Conservation (phyloP, 257 asterid genomes). For the Datura wrightii region DNA sequence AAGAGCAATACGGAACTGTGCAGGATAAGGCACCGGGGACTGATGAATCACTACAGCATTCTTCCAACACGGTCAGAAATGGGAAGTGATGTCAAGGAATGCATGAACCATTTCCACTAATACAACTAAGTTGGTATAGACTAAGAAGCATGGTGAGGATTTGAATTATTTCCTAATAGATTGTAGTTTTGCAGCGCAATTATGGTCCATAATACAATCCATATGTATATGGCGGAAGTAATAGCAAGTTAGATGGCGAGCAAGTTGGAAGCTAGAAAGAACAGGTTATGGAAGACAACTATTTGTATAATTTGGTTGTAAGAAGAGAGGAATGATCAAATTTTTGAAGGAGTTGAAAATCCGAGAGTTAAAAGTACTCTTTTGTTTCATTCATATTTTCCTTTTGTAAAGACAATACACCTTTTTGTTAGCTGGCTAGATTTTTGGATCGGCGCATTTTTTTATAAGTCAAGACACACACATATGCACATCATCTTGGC, state of each 20-base stretch:
- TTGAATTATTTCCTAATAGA: conserved; percentile 16
- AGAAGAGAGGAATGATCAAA: conserved; percentile 5
- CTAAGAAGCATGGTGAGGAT: not conserved
- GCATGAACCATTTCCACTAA: not conserved
- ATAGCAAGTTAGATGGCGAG: not conserved
- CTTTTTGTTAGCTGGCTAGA: not conserved
- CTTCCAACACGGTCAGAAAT: not conserved
- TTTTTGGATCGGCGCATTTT: not conserved
- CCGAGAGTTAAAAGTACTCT: not conserved
- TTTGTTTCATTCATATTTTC: not conserved
- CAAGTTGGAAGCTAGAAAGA: conserved; percentile 4
- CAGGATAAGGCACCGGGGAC: not conserved
- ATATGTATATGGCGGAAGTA: not conserved
- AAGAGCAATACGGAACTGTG: not conserved
- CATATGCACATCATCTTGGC: not conserved
- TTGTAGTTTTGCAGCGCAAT: not conserved
- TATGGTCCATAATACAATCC: not conserved
- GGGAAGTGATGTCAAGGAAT: not conserved
- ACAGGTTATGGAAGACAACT: not conserved
- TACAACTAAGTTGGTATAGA: conserved; percentile 2
- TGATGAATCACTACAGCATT: not conserved
- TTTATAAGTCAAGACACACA: not conserved
- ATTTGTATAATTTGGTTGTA: not conserved
- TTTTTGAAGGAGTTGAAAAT: not conserved
- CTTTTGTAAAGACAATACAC: not conserved